Evolutionary conservation across 2,329 filamentous ascomycete genomes (phyloP).

Genomic region (Exophiala phaeomuriformis): DNA sequence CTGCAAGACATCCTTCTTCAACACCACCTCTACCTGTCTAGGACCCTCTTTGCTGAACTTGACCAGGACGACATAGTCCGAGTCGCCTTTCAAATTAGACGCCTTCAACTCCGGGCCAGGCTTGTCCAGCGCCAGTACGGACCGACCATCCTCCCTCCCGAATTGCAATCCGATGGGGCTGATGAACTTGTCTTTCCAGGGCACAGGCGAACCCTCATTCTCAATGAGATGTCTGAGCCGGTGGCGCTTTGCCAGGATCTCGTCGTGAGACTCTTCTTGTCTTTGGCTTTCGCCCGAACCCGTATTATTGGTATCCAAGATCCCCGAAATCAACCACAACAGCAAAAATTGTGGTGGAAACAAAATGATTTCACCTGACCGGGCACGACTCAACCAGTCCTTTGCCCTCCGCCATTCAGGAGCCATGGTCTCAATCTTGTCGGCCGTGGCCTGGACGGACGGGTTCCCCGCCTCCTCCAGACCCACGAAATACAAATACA

Average conservation of each 20-base stretch:
- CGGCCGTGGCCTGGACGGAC: constrained; percentile 58
- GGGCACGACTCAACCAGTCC: constrained; percentile 61
- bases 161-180: constrained; percentile 36
- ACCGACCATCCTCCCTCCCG: constrained; percentile 41
- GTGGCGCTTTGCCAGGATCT: constrained; percentile 34
- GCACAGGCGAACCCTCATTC: constrained; percentile 30
- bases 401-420: constrained; percentile 66
- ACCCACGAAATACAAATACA: constrained; percentile 68
- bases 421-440: constrained; percentile 62
- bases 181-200: constrained; percentile 44
- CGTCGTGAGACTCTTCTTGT: too few relatives aligned
- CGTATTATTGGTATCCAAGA: too few relatives aligned
- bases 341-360: constrained; percentile 80
- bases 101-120: constrained; percentile 51
- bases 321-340: constrained; percentile 45
- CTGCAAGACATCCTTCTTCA: constrained; percentile 43
- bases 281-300: too few relatives aligned
- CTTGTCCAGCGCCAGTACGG: constrained; percentile 48
- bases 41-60: constrained; percentile 52
- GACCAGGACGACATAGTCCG: constrained; percentile 51
- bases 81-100: constrained; percentile 43
- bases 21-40: constrained; percentile 47
- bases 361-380: constrained; percentile 63
- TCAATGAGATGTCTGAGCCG: constrained; percentile 43
- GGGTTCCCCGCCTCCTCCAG: constrained; percentile 35